Conservation (phyloP, 495 filamentous ascomycete genomes). For the Daldinia childiae region DNA sequence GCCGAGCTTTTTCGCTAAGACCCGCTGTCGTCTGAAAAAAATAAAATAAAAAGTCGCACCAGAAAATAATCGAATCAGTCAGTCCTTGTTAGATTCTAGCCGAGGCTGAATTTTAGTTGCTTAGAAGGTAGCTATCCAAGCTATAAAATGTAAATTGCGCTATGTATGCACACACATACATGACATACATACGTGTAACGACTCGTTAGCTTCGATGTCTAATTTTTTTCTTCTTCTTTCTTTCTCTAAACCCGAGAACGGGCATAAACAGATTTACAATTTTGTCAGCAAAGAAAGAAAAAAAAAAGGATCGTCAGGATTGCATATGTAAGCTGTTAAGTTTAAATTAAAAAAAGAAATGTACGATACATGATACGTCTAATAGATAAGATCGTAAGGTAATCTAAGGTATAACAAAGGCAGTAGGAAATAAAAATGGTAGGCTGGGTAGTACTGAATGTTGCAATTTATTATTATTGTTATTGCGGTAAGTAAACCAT, state of each 20-base stretch:
- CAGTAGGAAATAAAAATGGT: neutral
- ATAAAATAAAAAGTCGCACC: neutral
- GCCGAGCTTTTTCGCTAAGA: slow-evolving; percentile 1
- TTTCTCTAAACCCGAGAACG: neutral
- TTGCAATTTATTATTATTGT: slow-evolving; percentile 4
- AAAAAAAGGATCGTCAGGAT: neutral
- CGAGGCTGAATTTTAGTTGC: slow-evolving; percentile 1
- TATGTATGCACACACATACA: neutral
- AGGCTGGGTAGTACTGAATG: slow-evolving; percentile 23
- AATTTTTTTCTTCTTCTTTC: neutral
- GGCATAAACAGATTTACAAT: neutral
- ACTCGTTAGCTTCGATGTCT: neutral
- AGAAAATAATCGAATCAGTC: slow-evolving; percentile 2
- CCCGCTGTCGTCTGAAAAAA: neutral
- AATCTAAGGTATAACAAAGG: neutral
- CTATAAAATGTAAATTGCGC: neutral
- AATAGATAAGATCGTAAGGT: neutral
- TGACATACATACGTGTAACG: neutral
- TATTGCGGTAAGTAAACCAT: neutral
- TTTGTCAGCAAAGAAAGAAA: neutral
- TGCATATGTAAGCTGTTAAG: neutral
- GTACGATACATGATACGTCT: neutral
- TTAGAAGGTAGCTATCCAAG: neutral
- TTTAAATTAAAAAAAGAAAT: slow-evolving; percentile 3
- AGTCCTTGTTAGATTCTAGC: neutral